Percentiles rank a stretch among this genome's conserved stretches.
These are phyloP conservation scores for Coccomyxa subellipsoidea DNA, from an alignment of 163 green algal species.

Conservation along the genomic window DNA sequence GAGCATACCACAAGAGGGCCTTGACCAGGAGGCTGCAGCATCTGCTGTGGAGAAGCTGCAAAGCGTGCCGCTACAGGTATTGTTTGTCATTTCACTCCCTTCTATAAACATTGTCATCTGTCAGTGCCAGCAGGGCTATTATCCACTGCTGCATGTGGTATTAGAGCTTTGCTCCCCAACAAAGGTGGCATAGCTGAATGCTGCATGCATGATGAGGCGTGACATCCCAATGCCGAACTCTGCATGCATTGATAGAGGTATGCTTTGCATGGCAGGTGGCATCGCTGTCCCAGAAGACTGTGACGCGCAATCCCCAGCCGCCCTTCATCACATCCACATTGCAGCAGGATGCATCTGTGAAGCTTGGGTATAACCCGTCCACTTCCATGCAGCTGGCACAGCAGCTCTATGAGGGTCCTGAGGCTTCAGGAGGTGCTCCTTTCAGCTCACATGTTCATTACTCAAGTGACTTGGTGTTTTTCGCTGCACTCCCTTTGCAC, in stretches of 20 bases:
- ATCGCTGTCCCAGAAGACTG: neutral
- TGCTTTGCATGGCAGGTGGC: slow-evolving; percentile 18
- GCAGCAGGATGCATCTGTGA: slow-evolving; percentile 77
- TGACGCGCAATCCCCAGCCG: slow-evolving; percentile 44
- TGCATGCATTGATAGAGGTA: neutral
- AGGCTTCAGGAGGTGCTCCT: neutral
- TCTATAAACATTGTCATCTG: neutral
- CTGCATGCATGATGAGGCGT: too few species aligned
- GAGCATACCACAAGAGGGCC: neutral
- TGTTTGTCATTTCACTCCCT: neutral
- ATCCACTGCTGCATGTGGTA: too few species aligned
- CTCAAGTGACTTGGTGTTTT: too few species aligned
- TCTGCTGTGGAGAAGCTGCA: slow-evolving; percentile 15
- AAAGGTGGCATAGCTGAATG: too few species aligned
- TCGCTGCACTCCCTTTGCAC: too few species aligned
- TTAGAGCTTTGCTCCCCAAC: too few species aligned
- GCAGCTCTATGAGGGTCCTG: slow-evolving; percentile 82
- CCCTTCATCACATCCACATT: slow-evolving; percentile 88
- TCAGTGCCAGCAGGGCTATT: too few species aligned
- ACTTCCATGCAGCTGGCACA: slow-evolving; percentile 87
- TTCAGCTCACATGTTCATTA: too few species aligned
- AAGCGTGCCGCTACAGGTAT: neutral
- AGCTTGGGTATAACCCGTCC: slow-evolving; percentile 66
- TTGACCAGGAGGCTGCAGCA: slow-evolving; percentile 1
- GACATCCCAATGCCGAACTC: neutral